Evolutionary conservation across 73 alveolate genomes (phyloP).

Genomic region (Blepharisma japonicum): DNA sequence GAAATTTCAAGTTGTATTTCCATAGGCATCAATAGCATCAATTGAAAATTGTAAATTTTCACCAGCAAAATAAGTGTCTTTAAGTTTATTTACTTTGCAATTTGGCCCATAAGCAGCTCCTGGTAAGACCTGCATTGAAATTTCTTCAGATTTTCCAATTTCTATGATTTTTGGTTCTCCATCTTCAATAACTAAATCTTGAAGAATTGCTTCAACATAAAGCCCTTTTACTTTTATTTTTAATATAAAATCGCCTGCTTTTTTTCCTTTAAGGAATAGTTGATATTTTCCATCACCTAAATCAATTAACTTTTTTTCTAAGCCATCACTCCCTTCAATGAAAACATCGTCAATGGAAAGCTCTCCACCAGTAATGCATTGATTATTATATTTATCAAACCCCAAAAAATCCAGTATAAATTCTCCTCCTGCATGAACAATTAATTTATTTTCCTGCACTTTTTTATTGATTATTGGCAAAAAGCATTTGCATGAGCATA

Average conservation of each 20-base stretch:
- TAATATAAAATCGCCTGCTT: background rate
- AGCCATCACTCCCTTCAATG: background rate
- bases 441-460: background rate
- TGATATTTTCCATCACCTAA: background rate
- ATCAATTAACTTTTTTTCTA: background rate
- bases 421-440: slow-evolving; percentile 6
- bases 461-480: background rate
- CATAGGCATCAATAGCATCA: background rate
- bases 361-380: background rate
- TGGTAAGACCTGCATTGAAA: background rate
- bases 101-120: background rate
- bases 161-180: background rate
- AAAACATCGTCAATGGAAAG: background rate
- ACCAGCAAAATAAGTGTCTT: background rate
- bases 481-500: background rate
- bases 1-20: slow-evolving; percentile 14
- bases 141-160: background rate
- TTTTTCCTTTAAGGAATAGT: background rate
- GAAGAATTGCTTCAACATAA: background rate
- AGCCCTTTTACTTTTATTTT: background rate
- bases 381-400: slow-evolving; percentile 7
- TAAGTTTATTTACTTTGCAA: background rate
- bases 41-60: background rate
- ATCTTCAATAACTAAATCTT: background rate
- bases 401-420: background rate